Conservation (phyloP, 2,329 filamentous ascomycete species). For the Westerdykella aurantiaca region DNA sequence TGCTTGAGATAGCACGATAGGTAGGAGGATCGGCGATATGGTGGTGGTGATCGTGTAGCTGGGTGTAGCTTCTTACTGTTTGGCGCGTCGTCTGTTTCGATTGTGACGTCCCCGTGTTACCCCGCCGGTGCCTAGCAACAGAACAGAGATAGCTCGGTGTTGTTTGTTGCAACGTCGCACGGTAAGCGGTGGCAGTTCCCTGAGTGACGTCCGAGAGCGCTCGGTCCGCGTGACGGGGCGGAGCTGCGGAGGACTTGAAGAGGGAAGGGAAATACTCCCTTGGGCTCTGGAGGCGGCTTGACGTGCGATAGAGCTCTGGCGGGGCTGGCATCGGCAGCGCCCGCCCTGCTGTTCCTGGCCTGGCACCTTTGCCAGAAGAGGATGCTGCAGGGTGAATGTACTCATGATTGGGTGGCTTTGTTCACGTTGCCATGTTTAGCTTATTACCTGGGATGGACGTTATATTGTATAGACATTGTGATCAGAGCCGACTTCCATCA, state of each 20-base stretch:
- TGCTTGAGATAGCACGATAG: neutral
- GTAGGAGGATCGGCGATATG: neutral
- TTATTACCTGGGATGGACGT: slow-evolving; percentile 6
- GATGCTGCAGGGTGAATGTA: neutral
- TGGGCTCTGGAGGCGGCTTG: slow-evolving; percentile 5
- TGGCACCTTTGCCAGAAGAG: neutral
- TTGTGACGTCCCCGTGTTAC: slow-evolving; percentile 12
- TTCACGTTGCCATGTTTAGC: slow-evolving; percentile 8
- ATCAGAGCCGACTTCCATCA: slow-evolving; percentile 2
- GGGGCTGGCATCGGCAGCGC: slow-evolving; percentile 10
- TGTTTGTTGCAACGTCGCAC: no score
- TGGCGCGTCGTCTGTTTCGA: slow-evolving; percentile 6
- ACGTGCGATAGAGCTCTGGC: slow-evolving; percentile 13
- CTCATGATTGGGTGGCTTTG: slow-evolving; percentile 6
- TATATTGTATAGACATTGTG: neutral
- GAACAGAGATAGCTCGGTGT: slow-evolving; percentile 3
- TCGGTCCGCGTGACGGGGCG: neutral
- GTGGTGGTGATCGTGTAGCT: neutral
- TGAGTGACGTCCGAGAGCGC: no score
- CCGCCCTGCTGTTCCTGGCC: slow-evolving; percentile 5
- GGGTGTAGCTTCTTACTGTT: neutral
- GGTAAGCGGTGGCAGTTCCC: no score
- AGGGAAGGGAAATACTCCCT: no score
- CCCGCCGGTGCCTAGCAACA: slow-evolving; percentile 22
- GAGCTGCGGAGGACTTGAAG: neutral